Evolutionary conservation across 2,329 filamentous ascomycete species (phyloP), one percentile per base, ranked within the genome.

Genomic region (Diaporthe helianthi): DNA sequence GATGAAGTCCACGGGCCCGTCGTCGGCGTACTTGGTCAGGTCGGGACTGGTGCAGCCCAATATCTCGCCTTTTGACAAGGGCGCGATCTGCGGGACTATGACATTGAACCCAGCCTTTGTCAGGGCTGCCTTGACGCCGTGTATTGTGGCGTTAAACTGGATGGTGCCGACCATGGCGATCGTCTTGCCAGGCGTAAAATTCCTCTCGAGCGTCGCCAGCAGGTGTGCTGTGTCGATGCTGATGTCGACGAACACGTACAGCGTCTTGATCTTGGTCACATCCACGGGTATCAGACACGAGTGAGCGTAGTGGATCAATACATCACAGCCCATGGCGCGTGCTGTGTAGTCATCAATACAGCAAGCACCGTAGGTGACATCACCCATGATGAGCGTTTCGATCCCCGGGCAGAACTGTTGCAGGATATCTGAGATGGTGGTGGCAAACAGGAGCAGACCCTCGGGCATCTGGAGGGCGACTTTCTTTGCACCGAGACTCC

Each of bases 341-440:
- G 96, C 97, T 0, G 96, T 99, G 81, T 97, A 99, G 81, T 99
- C 96, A 79, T 99, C 96, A 75, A 99, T 98, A 78, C 96, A 99
- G 83, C 96, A 99, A 26, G 96, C 96, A 72, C 96, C 96, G 79
- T 99, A 99, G 1, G 96, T 99, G 52, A 99, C 96, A 78, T 99
- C 96, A 71, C 96, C 96, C 96, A 99, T 99, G 79, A 99, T 99
- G 66, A 98, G 85, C 2, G 95, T 98, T 78, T 97, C 93, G 49
- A 92, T 91, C 1, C 92, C 94, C 0, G 93, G 92, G 77, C 96
- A 99, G 83, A 99, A 99, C 77, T 94, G 92, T 0, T 92, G 93
- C 58, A 99, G 84, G 75, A 99, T 98, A 78, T 99, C 96, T 4
- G 96, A 97, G 74, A 99, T 95, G 44, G 96, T 99, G 31, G 96